Base-by-base conservation (phyloP, 441 rosid genomes). In the Aquilaria agallochum region DNA sequence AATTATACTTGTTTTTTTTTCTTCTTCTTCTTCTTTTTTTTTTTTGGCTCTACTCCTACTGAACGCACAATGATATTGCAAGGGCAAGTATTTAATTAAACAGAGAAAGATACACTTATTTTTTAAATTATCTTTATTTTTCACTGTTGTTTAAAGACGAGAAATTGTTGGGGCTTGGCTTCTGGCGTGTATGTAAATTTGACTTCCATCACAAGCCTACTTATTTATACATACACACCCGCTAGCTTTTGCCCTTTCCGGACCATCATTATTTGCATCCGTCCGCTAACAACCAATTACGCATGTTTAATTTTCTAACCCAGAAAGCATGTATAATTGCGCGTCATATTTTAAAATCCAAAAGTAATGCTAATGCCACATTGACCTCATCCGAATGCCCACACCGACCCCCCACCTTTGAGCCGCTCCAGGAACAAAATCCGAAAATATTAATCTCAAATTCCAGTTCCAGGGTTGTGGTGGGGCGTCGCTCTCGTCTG, bases 191-290 rank as follows among this genome's bases (percentile, higher is more conserved):
- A 60, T 44, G 63, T 60, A 20, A 20, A 20, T 20, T 20, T 20
- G 27, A 20, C 48, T 69, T 73, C 62, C 68, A 55, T 57, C 46
- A 40, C 65, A 58, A 63, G 56, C 72, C 73, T 58, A 34, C 49
- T 42, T 20, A 20, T 20, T 20, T 20, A 20, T 20, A 20, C 27
- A 20, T 20, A 20, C 27, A 20, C 27, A 20, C 51, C 13, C 66
- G n/a, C n/a, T n/a, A 62, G 62, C 76, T 74, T 80, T 71, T 69
- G 63, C 53, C 32, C 48, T 30, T 62, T 68, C 47, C 27, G 27
- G 27, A 20, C 27, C 67, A 66, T 75, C 74, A 73, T 63, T 55
- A 40, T 60, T 59, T 63, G 15, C 65, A 62, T 61, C 73, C 56
- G 36, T 64, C 56, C 31, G 60, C 53, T 56, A 63, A 57, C 27